A percentile compares a stretch with the other conserved stretches of the same genome.
Evolutionary conservation across 1,284 basidiomycete genomes (phyloP).

Genomic region (Mycosarcoma maydis): DNA sequence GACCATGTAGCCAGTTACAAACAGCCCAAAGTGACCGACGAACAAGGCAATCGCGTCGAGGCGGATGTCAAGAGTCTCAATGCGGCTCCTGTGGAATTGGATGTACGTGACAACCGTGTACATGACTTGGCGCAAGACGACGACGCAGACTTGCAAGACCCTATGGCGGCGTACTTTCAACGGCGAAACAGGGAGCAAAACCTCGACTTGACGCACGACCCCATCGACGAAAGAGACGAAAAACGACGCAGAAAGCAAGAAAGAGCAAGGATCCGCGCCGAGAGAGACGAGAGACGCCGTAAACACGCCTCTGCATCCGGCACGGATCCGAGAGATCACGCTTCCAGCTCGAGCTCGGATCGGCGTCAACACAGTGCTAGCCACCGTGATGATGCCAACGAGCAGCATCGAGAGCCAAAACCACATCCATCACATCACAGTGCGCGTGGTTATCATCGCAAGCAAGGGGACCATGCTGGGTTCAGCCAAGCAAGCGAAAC

Average conservation of each 20-base stretch:
- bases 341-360: too few relatives aligned
- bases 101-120: slow-evolving; percentile 17
- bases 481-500: too few relatives aligned
- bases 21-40: slow-evolving; percentile 78
- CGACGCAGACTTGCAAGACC: slow-evolving; percentile 84
- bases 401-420: neutral
- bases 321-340: too few relatives aligned
- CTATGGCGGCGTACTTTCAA: slow-evolving; percentile 87
- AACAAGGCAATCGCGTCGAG: slow-evolving; percentile 86
- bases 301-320: neutral
- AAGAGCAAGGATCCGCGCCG: slow-evolving; percentile 45
- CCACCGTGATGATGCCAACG: neutral
- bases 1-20: slow-evolving; percentile 96
- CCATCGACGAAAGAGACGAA: slow-evolving; percentile 43
- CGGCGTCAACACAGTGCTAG: neutral
- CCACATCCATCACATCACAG: neutral
- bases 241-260: slow-evolving; percentile 55
- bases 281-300: slow-evolving; percentile 19
- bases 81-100: slow-evolving; percentile 45
- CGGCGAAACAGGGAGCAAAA: slow-evolving; percentile 43
- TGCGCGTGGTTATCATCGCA: neutral
- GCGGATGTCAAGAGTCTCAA: slow-evolving; percentile 71
- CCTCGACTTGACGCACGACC: slow-evolving; percentile 2
- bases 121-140: slow-evolving; percentile 69
- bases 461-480: too few relatives aligned